Base-by-base conservation (phyloP, 2,329 filamentous ascomycete genomes). In the Rutstroemia sp. region DNA sequence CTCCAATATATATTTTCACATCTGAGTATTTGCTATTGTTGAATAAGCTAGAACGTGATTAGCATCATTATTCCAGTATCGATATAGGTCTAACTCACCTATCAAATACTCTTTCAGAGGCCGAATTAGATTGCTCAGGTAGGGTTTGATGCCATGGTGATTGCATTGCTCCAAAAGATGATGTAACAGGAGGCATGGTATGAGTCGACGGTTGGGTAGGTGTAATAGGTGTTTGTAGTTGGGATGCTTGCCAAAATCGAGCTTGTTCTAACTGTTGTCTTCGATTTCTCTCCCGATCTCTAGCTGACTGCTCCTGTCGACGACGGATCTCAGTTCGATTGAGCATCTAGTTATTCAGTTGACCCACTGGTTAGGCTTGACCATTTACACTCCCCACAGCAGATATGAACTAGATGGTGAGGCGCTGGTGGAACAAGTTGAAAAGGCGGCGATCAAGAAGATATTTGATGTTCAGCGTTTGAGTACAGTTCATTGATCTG, bases 11-110 rank as follows among this genome's bases (percentile, higher is more conserved):
- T 34, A 63, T 9, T 8, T 34, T 59, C 21, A 53, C 48, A 54
- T 62, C 50, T 7, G 58, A 58, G 51, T 58, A 61, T 52, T 39
- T 39, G 37, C 37, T 58, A 54, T 58, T 60, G 48, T 59, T 55
- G 25, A 59, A 59, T 50, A 59, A 51, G 48, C 57, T 57, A 50
- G 17, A 41, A 25, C 25, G 10, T 38, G 16, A 39, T 58, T 25
- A 58, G 50, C 48, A 34, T 58, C 38, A 49, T 21, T 45, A 16
- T 58, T 39, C 37, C 37, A 39, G 3, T 8, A 39, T 39, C 30
- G 16, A 44, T 12, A 44, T 37, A 42, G 44, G 46, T 56, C 46
- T 56, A 45, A 45, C 38, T 56, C 17, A 56, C 54, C 25, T 56
- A 51, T 51, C 39, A 46, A 56, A 56, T 51, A 25, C 47, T 56